Evolutionary conservation across 2,329 filamentous ascomycete genomes (phyloP).

Genomic region (Chalaropsis thielavioides): DNA sequence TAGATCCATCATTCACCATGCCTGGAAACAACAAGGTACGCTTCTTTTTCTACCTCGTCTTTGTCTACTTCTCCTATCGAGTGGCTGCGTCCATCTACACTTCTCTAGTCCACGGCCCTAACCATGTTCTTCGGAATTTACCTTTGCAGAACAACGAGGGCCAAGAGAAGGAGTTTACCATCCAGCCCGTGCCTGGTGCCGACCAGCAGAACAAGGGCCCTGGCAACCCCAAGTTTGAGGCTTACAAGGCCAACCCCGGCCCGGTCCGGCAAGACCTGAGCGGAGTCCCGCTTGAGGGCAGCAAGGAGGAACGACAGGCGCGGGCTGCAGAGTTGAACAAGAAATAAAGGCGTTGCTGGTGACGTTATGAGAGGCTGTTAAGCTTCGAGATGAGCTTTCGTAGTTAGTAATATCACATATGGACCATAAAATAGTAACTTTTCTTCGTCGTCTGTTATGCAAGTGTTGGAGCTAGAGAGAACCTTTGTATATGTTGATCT

Average conservation of each 20-base stretch:
- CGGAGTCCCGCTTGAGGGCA: conserved; percentile 41
- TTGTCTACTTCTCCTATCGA: conserved; percentile 11
- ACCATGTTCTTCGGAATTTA: conserved; percentile 7
- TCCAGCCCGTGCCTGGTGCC: conserved; percentile 28
- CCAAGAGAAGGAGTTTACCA: conserved; percentile 32
- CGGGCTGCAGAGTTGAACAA: conserved; percentile 52
- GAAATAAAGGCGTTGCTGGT: conserved; percentile 25
- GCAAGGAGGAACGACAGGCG: conserved; percentile 52
- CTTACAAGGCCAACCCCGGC: conserved; percentile 42
- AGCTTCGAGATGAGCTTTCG: no score
- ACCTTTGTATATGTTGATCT: no score
- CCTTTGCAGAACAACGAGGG: conserved; percentile 4
- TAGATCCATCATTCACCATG: conserved; percentile 9
- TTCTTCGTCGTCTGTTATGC: no score
- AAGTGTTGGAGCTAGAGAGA: no score
- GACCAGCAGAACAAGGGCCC: conserved; percentile 24
- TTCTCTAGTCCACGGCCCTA: conserved; percentile 14
- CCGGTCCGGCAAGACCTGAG: conserved; percentile 42
- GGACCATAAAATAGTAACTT: no score
- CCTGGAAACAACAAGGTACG: conserved; percentile 17
- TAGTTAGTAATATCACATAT: no score
- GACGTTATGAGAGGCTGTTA: no score
- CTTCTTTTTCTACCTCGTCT: conserved; percentile 11
- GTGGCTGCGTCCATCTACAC: conserved; percentile 9
- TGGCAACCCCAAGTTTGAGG: conserved; percentile 33